A percentile compares a stretch with the other conserved stretches of the same genome.
Evolutionary conservation across 2,329 filamentous ascomycete genomes (phyloP).

Genomic region (Diplodia intermedia): DNA sequence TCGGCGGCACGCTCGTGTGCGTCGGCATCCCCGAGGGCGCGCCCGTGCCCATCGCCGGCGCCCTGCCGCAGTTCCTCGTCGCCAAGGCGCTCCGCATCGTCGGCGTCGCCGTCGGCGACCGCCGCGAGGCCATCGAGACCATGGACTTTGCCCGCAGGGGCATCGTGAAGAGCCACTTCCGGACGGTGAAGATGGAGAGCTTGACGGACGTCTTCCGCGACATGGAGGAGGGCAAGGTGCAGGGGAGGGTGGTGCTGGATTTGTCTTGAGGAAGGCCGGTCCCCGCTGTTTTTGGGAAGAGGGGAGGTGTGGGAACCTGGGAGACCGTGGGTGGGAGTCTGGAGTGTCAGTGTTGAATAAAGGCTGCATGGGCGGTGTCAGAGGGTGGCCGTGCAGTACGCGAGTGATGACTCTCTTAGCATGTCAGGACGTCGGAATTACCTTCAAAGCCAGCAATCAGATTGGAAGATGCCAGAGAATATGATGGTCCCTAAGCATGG

Average conservation of each 20-base stretch:
- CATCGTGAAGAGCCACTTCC: slow-evolving; percentile 57
- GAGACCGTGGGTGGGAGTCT: not conserved
- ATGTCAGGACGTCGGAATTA: not conserved
- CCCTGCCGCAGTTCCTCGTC: slow-evolving; percentile 51
- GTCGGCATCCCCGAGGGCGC: slow-evolving; percentile 59
- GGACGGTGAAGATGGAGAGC: slow-evolving; percentile 56
- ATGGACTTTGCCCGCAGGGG: slow-evolving; percentile 54
- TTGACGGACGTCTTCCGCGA: slow-evolving; percentile 55
- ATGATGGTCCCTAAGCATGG: no score
- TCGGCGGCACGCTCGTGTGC: slow-evolving; percentile 55
- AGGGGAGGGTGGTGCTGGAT: slow-evolving; percentile 58
- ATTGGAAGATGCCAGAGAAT: not conserved
- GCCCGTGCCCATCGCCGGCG: slow-evolving; percentile 52
- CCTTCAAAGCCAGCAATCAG: not conserved
- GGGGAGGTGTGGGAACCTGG: not conserved
- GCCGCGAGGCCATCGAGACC: slow-evolving; percentile 58
- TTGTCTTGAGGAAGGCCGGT: slow-evolving; percentile 38
- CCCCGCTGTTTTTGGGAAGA: not conserved
- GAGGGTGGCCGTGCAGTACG: not conserved
- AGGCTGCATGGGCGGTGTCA: not conserved
- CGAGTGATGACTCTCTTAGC: slow-evolving; percentile 10
- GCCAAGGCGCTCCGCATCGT: slow-evolving; percentile 54
- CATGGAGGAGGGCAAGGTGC: slow-evolving; percentile 54
- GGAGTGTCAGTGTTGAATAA: not conserved
- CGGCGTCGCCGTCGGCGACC: slow-evolving; percentile 55